phyloP scores from a whole-genome alignment of 2,329 filamentous ascomycete species.

The Rhynchosporium agropyri region DNA sequence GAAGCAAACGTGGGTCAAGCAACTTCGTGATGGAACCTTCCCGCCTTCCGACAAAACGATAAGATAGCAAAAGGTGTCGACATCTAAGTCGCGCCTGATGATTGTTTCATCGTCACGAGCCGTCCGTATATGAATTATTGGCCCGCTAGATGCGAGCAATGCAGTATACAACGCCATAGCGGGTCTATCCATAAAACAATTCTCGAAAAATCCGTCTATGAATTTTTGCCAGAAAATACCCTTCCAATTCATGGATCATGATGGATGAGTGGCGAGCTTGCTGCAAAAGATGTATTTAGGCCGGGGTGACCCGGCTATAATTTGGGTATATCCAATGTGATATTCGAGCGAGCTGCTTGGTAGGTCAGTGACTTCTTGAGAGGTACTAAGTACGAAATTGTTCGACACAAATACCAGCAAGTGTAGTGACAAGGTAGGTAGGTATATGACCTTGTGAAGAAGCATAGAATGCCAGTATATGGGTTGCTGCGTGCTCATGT shows the following conservation, averaged over 20 bases:
- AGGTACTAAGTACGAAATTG: no score
- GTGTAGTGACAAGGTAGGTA: neutral
- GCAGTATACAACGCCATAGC: conserved; percentile 1
- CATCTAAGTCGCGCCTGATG: neutral
- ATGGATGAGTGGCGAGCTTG: neutral
- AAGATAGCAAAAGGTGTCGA: neutral
- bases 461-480: neutral
- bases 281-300: neutral
- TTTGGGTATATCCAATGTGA: no score
- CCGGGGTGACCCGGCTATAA: neutral
- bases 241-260: neutral
- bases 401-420: neutral
- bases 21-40: no score
- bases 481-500: neutral
- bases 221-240: no score
- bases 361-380: no score
- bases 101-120: neutral
- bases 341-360: neutral
- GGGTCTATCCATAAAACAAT: conserved; percentile 6
- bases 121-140: no score
- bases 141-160: neutral
- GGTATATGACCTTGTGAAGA: neutral
- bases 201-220: neutral
- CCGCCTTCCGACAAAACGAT: neutral
- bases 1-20: no score